phyloP scores from a whole-genome alignment of 495 filamentous ascomycete species.

The Aspergillus bridgeri region DNA sequence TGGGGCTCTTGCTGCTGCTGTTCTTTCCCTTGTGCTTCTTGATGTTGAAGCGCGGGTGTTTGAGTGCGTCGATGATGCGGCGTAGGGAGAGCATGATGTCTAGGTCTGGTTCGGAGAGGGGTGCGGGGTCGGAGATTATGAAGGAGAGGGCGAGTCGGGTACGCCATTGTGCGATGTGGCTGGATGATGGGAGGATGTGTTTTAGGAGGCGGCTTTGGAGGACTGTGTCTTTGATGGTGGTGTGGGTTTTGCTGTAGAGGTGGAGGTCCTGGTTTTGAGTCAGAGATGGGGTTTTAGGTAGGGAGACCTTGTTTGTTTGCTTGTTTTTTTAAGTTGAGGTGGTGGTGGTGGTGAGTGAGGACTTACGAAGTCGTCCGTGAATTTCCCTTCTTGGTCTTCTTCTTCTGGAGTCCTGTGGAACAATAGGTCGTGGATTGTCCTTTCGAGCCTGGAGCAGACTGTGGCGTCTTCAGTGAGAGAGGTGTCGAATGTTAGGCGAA shows the following conservation, averaged over 20 bases:
- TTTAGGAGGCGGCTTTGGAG: slow-evolving; percentile 60
- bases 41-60: slow-evolving; percentile 47
- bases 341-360: not conserved
- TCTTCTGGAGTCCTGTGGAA: slow-evolving; percentile 34
- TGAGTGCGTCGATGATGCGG: slow-evolving; percentile 49
- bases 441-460: slow-evolving; percentile 43
- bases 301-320: not conserved
- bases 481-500: slow-evolving; percentile 60
- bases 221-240: slow-evolving; percentile 44
- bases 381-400: no score
- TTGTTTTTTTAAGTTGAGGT: no score
- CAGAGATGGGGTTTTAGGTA: slow-evolving; percentile 12
- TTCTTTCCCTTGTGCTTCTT: slow-evolving; percentile 23
- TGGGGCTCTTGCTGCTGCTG: slow-evolving; percentile 3
- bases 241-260: slow-evolving; percentile 51
- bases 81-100: slow-evolving; percentile 48
- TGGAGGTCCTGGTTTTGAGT: slow-evolving; percentile 43
- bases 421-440: slow-evolving; percentile 41
- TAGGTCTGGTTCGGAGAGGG: slow-evolving; percentile 42
- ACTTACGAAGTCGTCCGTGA: slow-evolving; percentile 34
- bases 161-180: slow-evolving; percentile 58
- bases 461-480: slow-evolving; percentile 41
- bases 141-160: slow-evolving; percentile 72
- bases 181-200: slow-evolving; percentile 51
- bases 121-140: slow-evolving; percentile 51